These are phyloP conservation scores for Syncephalastrum contaminatum DNA, from an alignment of 371 early-diverging fungal genomes.

Conservation along the genomic window DNA sequence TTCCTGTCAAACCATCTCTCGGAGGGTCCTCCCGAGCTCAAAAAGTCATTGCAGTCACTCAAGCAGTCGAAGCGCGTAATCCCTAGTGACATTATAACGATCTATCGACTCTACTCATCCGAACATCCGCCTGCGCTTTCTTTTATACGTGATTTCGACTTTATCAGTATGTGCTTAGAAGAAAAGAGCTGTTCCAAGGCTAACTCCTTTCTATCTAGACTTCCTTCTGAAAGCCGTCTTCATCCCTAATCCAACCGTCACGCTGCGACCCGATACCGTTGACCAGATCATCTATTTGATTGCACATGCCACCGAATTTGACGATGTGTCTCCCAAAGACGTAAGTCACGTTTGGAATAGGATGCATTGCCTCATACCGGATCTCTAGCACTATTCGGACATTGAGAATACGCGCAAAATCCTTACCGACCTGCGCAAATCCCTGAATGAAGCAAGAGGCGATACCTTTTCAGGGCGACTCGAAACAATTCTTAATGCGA, in stretches of 20 bases:
- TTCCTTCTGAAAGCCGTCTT: constrained; percentile 47
- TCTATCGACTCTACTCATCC: constrained; percentile 28
- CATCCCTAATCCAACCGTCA: constrained; percentile 46
- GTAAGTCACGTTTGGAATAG: constrained; percentile 3
- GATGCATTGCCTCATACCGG: not conserved
- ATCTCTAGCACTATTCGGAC: constrained; percentile 15
- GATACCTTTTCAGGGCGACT: constrained; percentile 25
- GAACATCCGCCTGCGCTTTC: constrained; percentile 44
- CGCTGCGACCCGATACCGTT: constrained; percentile 49
- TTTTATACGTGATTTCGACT: constrained; percentile 58
- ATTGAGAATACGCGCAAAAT: constrained; percentile 14
- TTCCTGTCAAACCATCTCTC: not conserved
- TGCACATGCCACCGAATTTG: constrained; percentile 54
- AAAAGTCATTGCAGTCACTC: constrained; percentile 27
- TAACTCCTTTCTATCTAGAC: constrained; percentile 20
- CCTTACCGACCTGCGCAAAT: constrained; percentile 14
- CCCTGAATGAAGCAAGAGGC: constrained; percentile 20
- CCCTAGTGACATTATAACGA: constrained; percentile 36
- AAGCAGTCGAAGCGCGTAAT: constrained; percentile 25
- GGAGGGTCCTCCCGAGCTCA: no score
- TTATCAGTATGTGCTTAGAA: constrained; percentile 39
- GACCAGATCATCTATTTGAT: constrained; percentile 63
- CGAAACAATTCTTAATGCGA: constrained; percentile 26
- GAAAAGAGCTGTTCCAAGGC: not conserved
- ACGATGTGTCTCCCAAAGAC: constrained; percentile 29